A percentile compares a stretch with the other conserved stretches of the same genome.
These are phyloP conservation scores for Paramecium sexaurelia DNA, from an alignment of 73 alveolate species.

Conservation along the genomic window DNA sequence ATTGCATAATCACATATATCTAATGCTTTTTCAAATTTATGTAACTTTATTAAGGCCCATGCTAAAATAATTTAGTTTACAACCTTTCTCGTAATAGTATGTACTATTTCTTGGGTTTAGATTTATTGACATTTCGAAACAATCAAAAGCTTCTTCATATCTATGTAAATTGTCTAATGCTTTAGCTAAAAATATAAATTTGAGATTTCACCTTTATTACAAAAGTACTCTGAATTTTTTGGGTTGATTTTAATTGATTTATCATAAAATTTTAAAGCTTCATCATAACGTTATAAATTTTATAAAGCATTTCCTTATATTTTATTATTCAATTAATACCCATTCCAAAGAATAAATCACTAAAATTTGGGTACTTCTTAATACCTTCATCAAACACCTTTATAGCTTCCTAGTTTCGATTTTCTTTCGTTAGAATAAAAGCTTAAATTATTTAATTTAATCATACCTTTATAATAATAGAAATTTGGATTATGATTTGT, in stretches of 20 bases:
- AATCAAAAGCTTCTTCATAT: neutral
- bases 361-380: neutral
- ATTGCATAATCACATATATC: neutral
- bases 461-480: neutral
- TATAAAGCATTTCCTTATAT: neutral
- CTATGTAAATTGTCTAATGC: neutral
- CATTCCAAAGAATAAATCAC: neutral
- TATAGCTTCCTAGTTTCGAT: neutral
- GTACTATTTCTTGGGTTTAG: neutral
- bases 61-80: neutral
- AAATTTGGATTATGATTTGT: neutral
- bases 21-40: neutral
- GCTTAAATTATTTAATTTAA: neutral
- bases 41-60: neutral
- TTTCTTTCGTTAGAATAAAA: neutral
- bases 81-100: neutral
- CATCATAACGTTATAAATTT: neutral
- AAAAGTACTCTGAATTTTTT: neutral
- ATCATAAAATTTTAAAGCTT: neutral
- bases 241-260: neutral
- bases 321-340: neutral
- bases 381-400: neutral
- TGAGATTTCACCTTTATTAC: neutral
- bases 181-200: neutral
- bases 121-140: neutral